These are phyloP conservation scores for Tricholoma sp. DNA, from an alignment of 768 basidiomycete species.

Conservation along the genomic window DNA sequence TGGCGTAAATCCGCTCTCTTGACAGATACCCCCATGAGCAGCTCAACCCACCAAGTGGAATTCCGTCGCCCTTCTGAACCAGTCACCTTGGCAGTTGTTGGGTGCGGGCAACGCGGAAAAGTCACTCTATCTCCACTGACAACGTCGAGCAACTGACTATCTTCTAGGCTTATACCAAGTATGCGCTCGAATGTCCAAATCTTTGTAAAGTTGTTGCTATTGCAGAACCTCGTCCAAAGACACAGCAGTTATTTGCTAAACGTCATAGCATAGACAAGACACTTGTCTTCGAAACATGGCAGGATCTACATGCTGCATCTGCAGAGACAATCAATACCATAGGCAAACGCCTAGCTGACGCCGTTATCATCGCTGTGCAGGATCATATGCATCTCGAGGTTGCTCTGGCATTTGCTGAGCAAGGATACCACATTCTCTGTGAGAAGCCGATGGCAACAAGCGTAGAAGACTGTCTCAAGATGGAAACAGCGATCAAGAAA, in stretches of 20 bases:
- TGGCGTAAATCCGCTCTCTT: constrained; percentile 26
- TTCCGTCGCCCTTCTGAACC: constrained; percentile 21
- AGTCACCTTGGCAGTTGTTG: constrained; percentile 72
- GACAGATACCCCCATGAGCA: constrained; percentile 10
- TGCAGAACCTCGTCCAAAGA: constrained; percentile 74
- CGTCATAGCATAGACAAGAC: constrained; percentile 58
- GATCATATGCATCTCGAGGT: constrained; percentile 77
- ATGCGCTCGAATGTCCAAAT: constrained; percentile 55
- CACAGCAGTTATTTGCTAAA: constrained; percentile 52
- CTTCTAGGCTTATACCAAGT: constrained; percentile 55
- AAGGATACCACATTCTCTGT: constrained; percentile 86
- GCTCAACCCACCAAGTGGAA: not conserved
- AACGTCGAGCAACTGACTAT: not conserved
- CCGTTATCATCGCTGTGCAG: constrained; percentile 75
- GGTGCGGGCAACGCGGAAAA: constrained; percentile 80
- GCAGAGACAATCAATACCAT: constrained; percentile 56
- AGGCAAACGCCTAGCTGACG: constrained; percentile 75
- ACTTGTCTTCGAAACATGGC: constrained; percentile 67
- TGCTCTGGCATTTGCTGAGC: constrained; percentile 66
- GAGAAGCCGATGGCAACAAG: constrained; percentile 91
- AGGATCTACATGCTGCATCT: constrained; percentile 65
- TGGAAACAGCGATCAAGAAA: constrained; percentile 66
- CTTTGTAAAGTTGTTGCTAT: constrained; percentile 78
- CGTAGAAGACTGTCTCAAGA: constrained; percentile 66
- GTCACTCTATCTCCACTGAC: constrained; percentile 28